phyloP scores from a whole-genome alignment of 805 yeast genomes.

The Yarrowia sp. region DNA sequence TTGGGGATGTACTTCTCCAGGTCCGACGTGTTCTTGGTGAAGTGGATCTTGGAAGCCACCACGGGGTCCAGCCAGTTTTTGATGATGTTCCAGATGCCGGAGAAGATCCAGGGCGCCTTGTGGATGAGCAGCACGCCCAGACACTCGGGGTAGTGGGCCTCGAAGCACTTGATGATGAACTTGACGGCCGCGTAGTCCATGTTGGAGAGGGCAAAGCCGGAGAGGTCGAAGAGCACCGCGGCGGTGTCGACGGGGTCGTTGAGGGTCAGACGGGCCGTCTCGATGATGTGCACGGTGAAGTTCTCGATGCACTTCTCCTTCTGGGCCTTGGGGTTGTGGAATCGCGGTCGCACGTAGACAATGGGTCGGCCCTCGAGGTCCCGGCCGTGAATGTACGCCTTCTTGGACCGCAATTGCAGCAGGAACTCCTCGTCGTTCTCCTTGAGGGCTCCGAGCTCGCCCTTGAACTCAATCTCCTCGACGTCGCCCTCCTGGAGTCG shows the following conservation, averaged over 20 bases:
- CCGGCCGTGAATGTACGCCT: conserved; percentile 70
- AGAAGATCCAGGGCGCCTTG: conserved; percentile 96
- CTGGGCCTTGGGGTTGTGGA: conserved; percentile 69
- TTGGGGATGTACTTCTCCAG: conserved; percentile 59
- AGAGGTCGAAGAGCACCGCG: conserved; percentile 79
- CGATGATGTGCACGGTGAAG: conserved; percentile 74
- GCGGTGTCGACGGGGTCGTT: conserved; percentile 76
- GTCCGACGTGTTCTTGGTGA: conserved; percentile 71
- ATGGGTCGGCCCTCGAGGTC: conserved; percentile 77
- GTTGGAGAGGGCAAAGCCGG: conserved; percentile 82
- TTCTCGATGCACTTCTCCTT: conserved; percentile 68
- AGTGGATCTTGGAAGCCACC: conserved; percentile 85
- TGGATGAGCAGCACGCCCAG: conserved; percentile 81
- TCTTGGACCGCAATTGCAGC: conserved; percentile 59
- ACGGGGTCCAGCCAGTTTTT: conserved; percentile 96
- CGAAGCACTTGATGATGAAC: conserved; percentile 83
- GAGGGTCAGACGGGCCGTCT: conserved; percentile 72
- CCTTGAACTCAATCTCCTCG: conserved; percentile 61
- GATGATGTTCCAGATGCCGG: conserved; percentile 89
- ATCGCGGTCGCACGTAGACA: conserved; percentile 73
- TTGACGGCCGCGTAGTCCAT: conserved; percentile 93
- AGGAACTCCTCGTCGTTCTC: conserved; percentile 47
- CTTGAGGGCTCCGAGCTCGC: conserved; percentile 61
- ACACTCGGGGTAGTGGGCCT: conserved; percentile 95
- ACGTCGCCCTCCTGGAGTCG: conserved; percentile 59